These are phyloP conservation scores for Zoysia japonica DNA, from an alignment of 176 grass and related monocot species.

Conservation along the genomic window DNA sequence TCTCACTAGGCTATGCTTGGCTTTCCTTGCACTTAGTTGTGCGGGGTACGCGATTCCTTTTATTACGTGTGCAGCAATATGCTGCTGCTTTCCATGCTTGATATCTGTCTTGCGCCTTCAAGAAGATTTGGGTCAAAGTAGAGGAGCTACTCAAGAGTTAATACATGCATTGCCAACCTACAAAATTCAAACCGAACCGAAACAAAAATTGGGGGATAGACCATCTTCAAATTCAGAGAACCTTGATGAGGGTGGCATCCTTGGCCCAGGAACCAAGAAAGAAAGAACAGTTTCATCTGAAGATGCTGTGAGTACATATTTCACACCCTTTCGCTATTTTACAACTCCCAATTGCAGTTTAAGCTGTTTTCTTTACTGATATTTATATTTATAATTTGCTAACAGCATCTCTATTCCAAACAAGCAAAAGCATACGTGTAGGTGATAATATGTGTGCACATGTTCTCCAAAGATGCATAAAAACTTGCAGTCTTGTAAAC, in stretches of 20 bases:
- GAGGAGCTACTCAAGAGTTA: slow-evolving; percentile 82
- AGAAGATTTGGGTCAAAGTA: slow-evolving; percentile 73
- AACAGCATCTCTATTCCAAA: not conserved
- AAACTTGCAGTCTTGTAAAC: not conserved
- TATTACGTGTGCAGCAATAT: slow-evolving; percentile 87
- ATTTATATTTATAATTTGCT: slow-evolving; percentile 9
- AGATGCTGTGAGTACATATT: slow-evolving; percentile 89
- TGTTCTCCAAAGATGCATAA: slow-evolving; percentile 12
- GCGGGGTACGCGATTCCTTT: slow-evolving; percentile 97
- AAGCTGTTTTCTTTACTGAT: not conserved
- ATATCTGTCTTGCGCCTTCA: slow-evolving; percentile 82
- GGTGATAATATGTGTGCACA: slow-evolving; percentile 21
- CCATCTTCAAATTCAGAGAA: slow-evolving; percentile 54
- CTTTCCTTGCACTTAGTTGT: slow-evolving; percentile 92
- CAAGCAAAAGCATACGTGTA: slow-evolving; percentile 1
- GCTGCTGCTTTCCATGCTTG: slow-evolving; percentile 96
- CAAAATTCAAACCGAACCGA: slow-evolving; percentile 92
- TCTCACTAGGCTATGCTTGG: slow-evolving; percentile 79
- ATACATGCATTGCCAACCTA: slow-evolving; percentile 82
- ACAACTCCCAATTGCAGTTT: slow-evolving; percentile 17
- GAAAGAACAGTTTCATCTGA: slow-evolving; percentile 83
- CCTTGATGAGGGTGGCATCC: slow-evolving; percentile 73
- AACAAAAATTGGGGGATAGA: slow-evolving; percentile 64
- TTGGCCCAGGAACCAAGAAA: slow-evolving; percentile 79
- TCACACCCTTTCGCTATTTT: slow-evolving; percentile 8